Evolutionary conservation across 2,329 filamentous ascomycete genomes (phyloP), one percentile per base, ranked within the genome.

Genomic region (Phoma herbarum): DNA sequence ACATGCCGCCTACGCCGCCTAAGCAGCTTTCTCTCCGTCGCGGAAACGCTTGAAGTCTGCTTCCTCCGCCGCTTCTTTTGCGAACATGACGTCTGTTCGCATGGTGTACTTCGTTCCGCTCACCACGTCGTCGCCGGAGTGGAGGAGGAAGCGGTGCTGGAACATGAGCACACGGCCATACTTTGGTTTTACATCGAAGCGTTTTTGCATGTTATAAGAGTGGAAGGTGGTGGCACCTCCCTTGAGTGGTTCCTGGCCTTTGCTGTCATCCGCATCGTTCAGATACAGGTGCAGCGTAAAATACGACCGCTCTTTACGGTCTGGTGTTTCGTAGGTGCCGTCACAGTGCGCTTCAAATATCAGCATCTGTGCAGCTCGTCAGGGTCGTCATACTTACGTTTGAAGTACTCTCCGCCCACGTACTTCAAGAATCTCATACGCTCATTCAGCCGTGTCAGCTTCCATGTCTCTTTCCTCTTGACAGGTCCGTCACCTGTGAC

Each of bases 401-500:
- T 84, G 68, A 96, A 95, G 71, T 88, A 94, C 67, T 93, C 87
- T 0, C 90, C 90, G 0, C 82, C 77, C 0, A 82, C 82, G 72
- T 95, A 95, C 69, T 86, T 88, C 49, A 96, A 78, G 67, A 93
- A 93, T 26, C 92, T 81, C 83, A 93, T 84, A 33, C 90, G 79
- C 71, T 92, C 85, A 73, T 95, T 95, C 41, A 91, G 73, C 10
- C 88, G 73, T 10, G 69, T 78, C 57, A 78, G 63, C 44, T 67
- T 71, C 67, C 81, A 82, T 11, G 77, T 76, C 55, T 83, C 81
- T 0, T 76, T 73, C 4, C 80, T 73, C 56, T 74, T 80, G 6
- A 64, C 67, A 1, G 81, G 79, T 3, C 80, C 78, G 9, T 76
- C 72, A 0, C 83, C 83, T 4, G 82, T 84, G 20, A 85, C 76